phyloP scores from a whole-genome alignment of 1,139 yeast species.

The Hanseniaspora uvarum region DNA sequence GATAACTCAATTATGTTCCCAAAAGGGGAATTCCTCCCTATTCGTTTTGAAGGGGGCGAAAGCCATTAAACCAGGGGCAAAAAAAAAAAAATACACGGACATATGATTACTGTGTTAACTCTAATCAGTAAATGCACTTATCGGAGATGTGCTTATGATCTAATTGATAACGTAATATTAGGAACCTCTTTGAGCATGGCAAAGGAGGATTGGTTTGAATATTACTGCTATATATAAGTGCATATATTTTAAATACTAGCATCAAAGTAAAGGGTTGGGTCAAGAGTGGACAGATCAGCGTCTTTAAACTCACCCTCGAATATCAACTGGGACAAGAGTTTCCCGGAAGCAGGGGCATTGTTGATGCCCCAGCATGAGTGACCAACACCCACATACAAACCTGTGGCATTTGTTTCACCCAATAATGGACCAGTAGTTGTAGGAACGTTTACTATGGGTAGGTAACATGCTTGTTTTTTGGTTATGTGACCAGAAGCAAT shows the following conservation, averaged over 20 bases:
- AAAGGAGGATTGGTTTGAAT: too few species aligned
- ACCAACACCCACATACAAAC: constrained; percentile 74
- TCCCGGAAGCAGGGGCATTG: constrained; percentile 94
- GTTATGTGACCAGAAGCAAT: constrained; percentile 65
- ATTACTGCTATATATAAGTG: too few species aligned
- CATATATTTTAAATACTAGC: constrained; percentile 35
- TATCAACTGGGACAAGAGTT: constrained; percentile 75
- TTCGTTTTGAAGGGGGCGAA: too few species aligned
- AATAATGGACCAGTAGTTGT: constrained; percentile 86
- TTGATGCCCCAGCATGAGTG: constrained; percentile 99
- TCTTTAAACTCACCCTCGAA: constrained; percentile 74
- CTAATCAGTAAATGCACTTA: too few species aligned
- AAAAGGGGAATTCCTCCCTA: too few species aligned
- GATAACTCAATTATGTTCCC: too few species aligned
- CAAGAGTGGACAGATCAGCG: constrained; percentile 70
- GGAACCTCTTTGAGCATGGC: too few species aligned
- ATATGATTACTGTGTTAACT: too few species aligned
- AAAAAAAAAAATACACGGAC: too few species aligned
- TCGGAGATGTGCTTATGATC: too few species aligned
- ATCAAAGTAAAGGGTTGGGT: constrained; percentile 78
- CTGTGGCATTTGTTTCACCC: constrained; percentile 81
- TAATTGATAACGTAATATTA: too few species aligned
- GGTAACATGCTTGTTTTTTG: constrained; percentile 86
- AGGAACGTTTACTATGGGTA: constrained; percentile 89
- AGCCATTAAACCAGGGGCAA: too few species aligned